phyloP scores from a whole-genome alignment of 116 monocot genomes.

The Trichopus zeylanicus region DNA sequence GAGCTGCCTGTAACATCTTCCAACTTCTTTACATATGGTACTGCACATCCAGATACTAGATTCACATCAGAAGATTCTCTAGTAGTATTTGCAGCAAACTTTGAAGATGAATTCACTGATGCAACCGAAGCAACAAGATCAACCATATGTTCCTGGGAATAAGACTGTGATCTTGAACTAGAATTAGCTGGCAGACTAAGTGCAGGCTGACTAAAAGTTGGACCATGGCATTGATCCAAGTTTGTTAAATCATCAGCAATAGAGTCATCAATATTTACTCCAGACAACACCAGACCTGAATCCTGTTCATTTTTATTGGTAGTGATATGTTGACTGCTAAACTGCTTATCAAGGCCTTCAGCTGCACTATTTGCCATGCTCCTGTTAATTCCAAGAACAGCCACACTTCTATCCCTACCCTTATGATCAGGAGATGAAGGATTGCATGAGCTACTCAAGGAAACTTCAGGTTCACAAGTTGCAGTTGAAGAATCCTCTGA shows the following conservation, averaged over 20 bases:
- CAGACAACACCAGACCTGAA: slow-evolving; percentile 22
- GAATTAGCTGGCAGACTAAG: neutral
- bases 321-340: slow-evolving; percentile 7
- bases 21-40: neutral
- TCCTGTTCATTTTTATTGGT: slow-evolving; percentile 16
- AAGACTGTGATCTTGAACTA: slow-evolving; percentile 10
- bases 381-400: neutral
- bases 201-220: slow-evolving; percentile 4
- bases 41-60: slow-evolving; percentile 12
- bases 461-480: slow-evolving; percentile 3
- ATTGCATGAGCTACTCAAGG: slow-evolving; percentile 11
- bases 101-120: neutral
- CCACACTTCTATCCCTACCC: slow-evolving; percentile 5
- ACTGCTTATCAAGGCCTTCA: slow-evolving; percentile 7
- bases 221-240: slow-evolving; percentile 9
- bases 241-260: slow-evolving; percentile 5
- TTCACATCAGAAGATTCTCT: slow-evolving; percentile 20
- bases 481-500: neutral
- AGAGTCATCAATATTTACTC: slow-evolving; percentile 32
- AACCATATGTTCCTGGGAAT: neutral
- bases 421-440: slow-evolving; percentile 6
- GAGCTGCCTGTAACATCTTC: neutral
- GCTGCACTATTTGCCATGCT: neutral
- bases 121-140: slow-evolving; percentile 6
- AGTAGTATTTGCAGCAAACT: slow-evolving; percentile 5